These are phyloP conservation scores for Yamadazyma akitaensis DNA, from an alignment of 805 yeast genomes.

Conservation along the genomic window DNA sequence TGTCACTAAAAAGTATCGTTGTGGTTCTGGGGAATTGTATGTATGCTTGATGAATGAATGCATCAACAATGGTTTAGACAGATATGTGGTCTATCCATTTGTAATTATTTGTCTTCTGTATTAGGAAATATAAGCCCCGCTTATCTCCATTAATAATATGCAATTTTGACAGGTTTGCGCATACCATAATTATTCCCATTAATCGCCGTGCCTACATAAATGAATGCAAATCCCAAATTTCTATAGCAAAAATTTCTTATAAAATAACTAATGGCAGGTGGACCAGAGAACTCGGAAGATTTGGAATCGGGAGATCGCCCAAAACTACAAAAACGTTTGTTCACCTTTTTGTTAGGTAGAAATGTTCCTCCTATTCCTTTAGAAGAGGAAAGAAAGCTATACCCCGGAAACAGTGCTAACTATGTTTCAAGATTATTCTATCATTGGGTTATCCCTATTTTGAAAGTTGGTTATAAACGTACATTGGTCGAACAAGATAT, in stretches of 20 bases:
- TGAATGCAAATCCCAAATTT: background rate
- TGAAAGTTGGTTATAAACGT: conserved; percentile 63
- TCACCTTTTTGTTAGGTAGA: conserved; percentile 44
- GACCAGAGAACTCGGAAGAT: background rate
- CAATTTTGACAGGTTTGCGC: background rate
- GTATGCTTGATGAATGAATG: no score
- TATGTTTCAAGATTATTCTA: conserved; percentile 43
- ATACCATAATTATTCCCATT: background rate
- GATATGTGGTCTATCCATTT: no score
- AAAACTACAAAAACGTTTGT: conserved; percentile 35
- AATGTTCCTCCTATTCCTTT: conserved; percentile 47
- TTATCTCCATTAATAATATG: background rate
- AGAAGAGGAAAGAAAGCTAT: conserved; percentile 44
- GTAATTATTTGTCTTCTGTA: no score
- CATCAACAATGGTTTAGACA: no score
- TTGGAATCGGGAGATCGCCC: background rate
- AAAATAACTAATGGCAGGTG: background rate
- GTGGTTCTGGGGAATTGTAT: no score
- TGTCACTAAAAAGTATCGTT: no score
- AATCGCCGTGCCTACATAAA: background rate
- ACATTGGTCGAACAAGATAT: conserved; percentile 60
- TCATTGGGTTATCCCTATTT: conserved; percentile 61
- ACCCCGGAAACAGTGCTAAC: conserved; percentile 36
- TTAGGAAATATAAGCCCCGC: no score
- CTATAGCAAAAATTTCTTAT: background rate